Evolutionary conservation across 2,329 filamentous ascomycete genomes (phyloP).

Genomic region (Verticillium alfalfae): DNA sequence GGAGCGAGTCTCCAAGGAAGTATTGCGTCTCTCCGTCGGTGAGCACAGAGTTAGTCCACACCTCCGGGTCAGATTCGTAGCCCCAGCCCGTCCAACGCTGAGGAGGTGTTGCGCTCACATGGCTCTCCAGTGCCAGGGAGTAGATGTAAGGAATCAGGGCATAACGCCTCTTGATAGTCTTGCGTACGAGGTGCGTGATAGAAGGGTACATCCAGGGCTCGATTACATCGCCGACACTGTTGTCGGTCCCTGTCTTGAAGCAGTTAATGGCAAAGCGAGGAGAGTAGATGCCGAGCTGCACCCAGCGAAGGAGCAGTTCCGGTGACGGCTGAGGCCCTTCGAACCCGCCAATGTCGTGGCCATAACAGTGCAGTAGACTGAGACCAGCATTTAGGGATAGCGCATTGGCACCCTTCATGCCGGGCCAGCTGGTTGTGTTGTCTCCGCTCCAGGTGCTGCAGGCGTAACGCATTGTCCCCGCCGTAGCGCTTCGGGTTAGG

Average conservation of each 20-base stretch:
- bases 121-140: slow-evolving; percentile 56
- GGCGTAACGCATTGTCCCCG: slow-evolving; percentile 64
- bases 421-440: slow-evolving; percentile 68
- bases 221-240: slow-evolving; percentile 64
- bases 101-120: slow-evolving; percentile 55
- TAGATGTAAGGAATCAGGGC: slow-evolving; percentile 69
- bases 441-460: slow-evolving; percentile 72
- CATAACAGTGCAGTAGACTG: slow-evolving; percentile 63
- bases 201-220: slow-evolving; percentile 75
- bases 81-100: slow-evolving; percentile 72
- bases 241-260: slow-evolving; percentile 67
- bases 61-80: slow-evolving; percentile 59
- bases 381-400: slow-evolving; percentile 64
- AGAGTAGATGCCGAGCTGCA: slow-evolving; percentile 66
- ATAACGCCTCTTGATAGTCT: slow-evolving; percentile 64
- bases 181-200: slow-evolving; percentile 56
- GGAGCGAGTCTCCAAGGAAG: slow-evolving; percentile 63
- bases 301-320: slow-evolving; percentile 67
- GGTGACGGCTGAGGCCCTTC: slow-evolving; percentile 68
- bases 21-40: slow-evolving; percentile 65
- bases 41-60: slow-evolving; percentile 53
- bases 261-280: slow-evolving; percentile 73
- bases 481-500: slow-evolving; percentile 64
- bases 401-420: slow-evolving; percentile 67
- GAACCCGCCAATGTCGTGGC: slow-evolving; percentile 72